phyloP scores from a whole-genome alignment of 768 basidiomycete species.

The Tephrocybe sp. region DNA sequence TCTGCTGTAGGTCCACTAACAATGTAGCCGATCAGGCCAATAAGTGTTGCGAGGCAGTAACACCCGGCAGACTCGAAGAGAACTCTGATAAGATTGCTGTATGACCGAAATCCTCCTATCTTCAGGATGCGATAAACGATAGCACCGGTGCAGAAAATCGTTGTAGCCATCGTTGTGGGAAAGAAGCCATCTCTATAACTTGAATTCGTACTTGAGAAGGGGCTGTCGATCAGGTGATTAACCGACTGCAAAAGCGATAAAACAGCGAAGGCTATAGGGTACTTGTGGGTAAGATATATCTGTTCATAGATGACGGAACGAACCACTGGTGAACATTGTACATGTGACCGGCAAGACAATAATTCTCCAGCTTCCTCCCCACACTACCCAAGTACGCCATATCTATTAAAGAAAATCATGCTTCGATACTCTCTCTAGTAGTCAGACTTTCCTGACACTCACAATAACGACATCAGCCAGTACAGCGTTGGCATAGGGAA shows the following conservation, averaged over 20 bases:
- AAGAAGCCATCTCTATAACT: not conserved
- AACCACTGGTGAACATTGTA: conserved; percentile 10
- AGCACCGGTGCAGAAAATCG: conserved; percentile 11
- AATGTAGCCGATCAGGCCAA: not conserved
- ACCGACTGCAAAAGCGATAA: conserved; percentile 1
- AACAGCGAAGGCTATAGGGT: conserved; percentile 7
- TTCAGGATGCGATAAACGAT: conserved; percentile 12
- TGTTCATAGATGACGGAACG: not conserved
- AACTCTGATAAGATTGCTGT: not conserved
- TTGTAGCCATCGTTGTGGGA: conserved; percentile 5
- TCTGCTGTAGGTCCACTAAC: too few relatives aligned
- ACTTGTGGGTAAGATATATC: not conserved
- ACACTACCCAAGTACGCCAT: conserved; percentile 17
- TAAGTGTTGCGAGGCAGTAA: not conserved
- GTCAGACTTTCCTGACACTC: not conserved
- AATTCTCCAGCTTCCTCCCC: conserved; percentile 12
- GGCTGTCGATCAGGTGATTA: not conserved
- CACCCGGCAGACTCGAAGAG: not conserved
- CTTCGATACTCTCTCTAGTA: not conserved
- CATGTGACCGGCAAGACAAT: conserved; percentile 7
- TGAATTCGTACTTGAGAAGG: not conserved
- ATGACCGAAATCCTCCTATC: not conserved
- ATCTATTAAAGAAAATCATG: conserved; percentile 3
- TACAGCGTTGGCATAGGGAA: conserved; percentile 4
- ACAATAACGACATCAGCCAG: conserved; percentile 13